Conservation (phyloP, 148 eudicot genomes). For the Linanthus parryae region DNA sequence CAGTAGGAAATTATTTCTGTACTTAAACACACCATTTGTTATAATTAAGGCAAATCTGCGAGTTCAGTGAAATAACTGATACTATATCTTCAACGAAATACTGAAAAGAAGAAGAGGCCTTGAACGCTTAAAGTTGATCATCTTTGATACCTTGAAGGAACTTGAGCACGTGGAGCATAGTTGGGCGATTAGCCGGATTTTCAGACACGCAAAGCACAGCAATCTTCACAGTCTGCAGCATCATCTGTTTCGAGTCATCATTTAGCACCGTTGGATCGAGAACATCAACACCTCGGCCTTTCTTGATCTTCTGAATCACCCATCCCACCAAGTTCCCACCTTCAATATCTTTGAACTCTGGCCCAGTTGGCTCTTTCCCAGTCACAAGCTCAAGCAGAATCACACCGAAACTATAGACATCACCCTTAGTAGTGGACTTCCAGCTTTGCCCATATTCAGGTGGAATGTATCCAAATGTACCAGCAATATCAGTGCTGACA, state of each 20-base stretch:
- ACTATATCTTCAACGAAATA: too few species aligned
- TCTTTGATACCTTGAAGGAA: slow-evolving; percentile 32
- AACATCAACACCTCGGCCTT: slow-evolving; percentile 34
- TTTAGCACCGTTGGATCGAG: slow-evolving; percentile 35
- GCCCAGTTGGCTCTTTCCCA: slow-evolving; percentile 55
- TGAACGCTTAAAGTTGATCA: slow-evolving; percentile 11
- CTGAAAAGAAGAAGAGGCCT: too few species aligned
- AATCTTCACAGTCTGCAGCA: slow-evolving; percentile 38
- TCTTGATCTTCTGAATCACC: slow-evolving; percentile 39
- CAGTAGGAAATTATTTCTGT: too few species aligned
- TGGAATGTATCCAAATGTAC: slow-evolving; percentile 58
- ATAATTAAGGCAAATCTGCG: too few species aligned
- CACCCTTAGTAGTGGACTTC: slow-evolving; percentile 45
- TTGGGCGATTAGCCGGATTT: slow-evolving; percentile 40
- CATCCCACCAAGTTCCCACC: slow-evolving; percentile 59
- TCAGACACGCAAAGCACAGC: slow-evolving; percentile 37
- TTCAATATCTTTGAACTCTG: slow-evolving; percentile 45
- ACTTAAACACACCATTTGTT: too few species aligned
- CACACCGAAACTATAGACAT: slow-evolving; percentile 50
- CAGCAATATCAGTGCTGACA: slow-evolving; percentile 51
- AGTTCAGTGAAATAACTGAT: too few species aligned
- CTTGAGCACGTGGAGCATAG: slow-evolving; percentile 43
- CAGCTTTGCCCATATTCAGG: slow-evolving; percentile 59
- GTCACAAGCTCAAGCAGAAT: slow-evolving; percentile 47
- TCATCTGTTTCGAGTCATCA: slow-evolving; percentile 39